Percentiles rank a stretch among this genome's conserved stretches.
Evolutionary conservation across 202 grass and related monocot species (phyloP).

Genomic region (Bolboschoenoplectus hybrid): DNA sequence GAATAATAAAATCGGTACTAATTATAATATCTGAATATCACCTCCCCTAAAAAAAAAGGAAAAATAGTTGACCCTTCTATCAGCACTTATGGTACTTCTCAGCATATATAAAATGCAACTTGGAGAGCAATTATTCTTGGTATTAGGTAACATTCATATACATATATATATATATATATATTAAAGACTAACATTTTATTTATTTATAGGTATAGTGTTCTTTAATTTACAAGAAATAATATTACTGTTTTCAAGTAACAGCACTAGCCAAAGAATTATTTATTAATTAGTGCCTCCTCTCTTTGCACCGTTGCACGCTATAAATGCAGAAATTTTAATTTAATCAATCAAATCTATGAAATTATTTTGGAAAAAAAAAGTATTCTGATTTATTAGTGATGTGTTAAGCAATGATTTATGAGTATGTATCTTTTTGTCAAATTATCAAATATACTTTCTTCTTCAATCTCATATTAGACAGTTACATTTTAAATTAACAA

Average conservation of each 20-base stretch:
- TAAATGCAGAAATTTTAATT: too few relatives aligned
- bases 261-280: neutral
- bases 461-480: neutral
- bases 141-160: neutral
- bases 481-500: neutral
- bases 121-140: neutral
- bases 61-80: neutral
- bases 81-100: neutral
- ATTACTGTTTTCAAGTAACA: neutral
- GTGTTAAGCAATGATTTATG: too few relatives aligned
- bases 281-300: neutral
- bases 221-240: neutral
- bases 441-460: neutral
- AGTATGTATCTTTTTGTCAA: neutral
- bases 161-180: neutral
- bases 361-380: too few relatives aligned
- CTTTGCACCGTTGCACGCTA: too few relatives aligned
- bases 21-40: too few relatives aligned
- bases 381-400: too few relatives aligned
- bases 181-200: neutral
- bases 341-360: too few relatives aligned
- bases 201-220: neutral
- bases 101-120: neutral
- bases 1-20: too few relatives aligned
- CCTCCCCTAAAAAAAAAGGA: neutral